Conservation (phyloP, 805 yeast species). For the Maudiozyma turicensis region DNA sequence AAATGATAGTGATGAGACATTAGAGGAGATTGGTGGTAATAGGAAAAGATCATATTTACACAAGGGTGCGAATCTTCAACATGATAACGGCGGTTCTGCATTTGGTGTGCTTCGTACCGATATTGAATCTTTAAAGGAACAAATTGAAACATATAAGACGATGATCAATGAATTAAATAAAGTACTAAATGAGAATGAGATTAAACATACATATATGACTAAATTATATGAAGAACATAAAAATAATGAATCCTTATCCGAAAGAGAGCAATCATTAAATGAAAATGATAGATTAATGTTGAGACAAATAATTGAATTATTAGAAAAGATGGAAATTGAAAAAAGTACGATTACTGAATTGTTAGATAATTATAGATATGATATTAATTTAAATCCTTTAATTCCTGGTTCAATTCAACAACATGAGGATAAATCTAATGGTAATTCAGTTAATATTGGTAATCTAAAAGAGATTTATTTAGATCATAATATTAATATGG, state of each 20-base stretch:
- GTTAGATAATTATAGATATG: slow-evolving; percentile 19
- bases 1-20: not conserved
- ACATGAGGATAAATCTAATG: slow-evolving; percentile 15
- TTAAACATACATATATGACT: too few relatives aligned
- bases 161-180: slow-evolving; percentile 1
- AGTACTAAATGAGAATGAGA: not conserved
- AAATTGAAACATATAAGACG: slow-evolving; percentile 6
- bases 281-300: slow-evolving; percentile 2
- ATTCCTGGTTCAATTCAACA: slow-evolving; percentile 15
- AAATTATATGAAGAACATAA: too few relatives aligned
- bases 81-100: not conserved
- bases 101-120: slow-evolving; percentile 1
- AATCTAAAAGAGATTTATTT: slow-evolving; percentile 7
- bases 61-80: not conserved
- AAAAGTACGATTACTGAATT: not conserved
- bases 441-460: slow-evolving; percentile 21
- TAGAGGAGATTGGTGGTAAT: not conserved
- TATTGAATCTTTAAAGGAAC: slow-evolving; percentile 7
- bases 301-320: slow-evolving; percentile 5
- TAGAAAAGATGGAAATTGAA: slow-evolving; percentile 6
- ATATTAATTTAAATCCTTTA: slow-evolving; percentile 14
- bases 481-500: slow-evolving; percentile 10
- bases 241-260: not conserved
- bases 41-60: not conserved
- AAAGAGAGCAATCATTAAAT: not conserved